Evolutionary conservation across 2,329 filamentous ascomycete species (phyloP).

Genomic region (Pseudogymnoascus sp.): DNA sequence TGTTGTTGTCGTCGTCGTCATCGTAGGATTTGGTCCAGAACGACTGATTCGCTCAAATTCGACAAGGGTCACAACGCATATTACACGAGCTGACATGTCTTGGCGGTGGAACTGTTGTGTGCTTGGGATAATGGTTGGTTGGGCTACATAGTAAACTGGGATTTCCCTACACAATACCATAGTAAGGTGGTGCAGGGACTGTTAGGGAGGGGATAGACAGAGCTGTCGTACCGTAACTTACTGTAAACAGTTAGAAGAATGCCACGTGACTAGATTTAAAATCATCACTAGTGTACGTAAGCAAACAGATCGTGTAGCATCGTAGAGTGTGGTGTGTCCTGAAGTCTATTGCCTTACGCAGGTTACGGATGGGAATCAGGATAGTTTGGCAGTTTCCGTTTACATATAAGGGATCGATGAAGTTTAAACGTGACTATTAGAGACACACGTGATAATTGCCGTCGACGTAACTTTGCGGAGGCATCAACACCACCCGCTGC

Average conservation of each 20-base stretch:
- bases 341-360: too few relatives aligned
- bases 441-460: background rate
- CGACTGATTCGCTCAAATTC: background rate
- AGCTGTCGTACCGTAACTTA: background rate
- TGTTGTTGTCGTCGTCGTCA: background rate
- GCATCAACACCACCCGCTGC: background rate
- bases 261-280: background rate
- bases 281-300: background rate
- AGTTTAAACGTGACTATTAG: background rate
- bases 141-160: background rate
- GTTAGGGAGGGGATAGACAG: background rate
- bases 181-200: background rate
- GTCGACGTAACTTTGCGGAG: background rate
- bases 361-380: background rate
- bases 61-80: background rate
- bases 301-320: background rate
- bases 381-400: background rate
- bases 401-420: too few relatives aligned
- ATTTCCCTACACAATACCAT: too few relatives aligned
- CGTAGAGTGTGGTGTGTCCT: background rate
- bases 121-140: background rate
- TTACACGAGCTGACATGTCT: background rate
- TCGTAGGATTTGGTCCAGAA: background rate
- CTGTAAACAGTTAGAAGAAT: background rate
- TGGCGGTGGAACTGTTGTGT: background rate